Base-by-base conservation (phyloP, 768 basidiomycete genomes). In the Mrakia frigida region DNA sequence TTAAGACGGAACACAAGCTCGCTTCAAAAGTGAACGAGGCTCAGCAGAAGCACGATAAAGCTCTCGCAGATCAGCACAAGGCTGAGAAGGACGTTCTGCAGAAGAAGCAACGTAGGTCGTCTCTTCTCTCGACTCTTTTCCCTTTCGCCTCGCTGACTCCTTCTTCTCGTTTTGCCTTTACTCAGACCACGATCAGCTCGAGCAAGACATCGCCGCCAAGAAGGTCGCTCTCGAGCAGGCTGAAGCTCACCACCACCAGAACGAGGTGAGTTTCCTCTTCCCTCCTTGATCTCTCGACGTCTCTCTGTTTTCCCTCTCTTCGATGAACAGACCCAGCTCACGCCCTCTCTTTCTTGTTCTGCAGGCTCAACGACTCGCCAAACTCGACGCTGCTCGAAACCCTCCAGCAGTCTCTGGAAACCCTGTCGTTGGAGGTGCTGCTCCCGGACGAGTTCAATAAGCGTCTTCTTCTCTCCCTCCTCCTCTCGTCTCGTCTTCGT, bases 11-110 rank as follows among this genome's bases (percentile, higher is more conserved):
- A 81, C 84, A 87, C 78, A 85, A 85, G 77, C 83, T 85, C 6
- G 84, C 86, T n/a, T 84, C 86, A 74, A 85, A 85, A 33, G 82
- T 89, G 68, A 86, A 87, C 81, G 85, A 88, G 70, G 87, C 88
- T 11, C 85, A 86, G 23, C 86, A 88, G 77, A 81, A 84, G 28
- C 88, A 89, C 77, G 86, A 90, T 33, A 80, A 84, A 25, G 87
- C 88, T 2, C 74, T 87, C 21, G 46, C 60, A 0, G 77, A 78
- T 31, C 77, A 78, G 68, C 25, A 63, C 18, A 69, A 69, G 63
- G 69, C 74, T 35, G 72, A 77, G 76, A 37, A 67, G 39, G 53
- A 37, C 37, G 41, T 77, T 16, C 16, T 31, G 41, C 28, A 73
- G 10, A 73, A 71, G 46, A 52, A 72, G 52, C 41, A 73, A 39